Percentiles rank a stretch among this genome's conserved stretches.
Conservation (phyloP, 1,139 yeast genomes). For the Pichia norvegensis region DNA sequence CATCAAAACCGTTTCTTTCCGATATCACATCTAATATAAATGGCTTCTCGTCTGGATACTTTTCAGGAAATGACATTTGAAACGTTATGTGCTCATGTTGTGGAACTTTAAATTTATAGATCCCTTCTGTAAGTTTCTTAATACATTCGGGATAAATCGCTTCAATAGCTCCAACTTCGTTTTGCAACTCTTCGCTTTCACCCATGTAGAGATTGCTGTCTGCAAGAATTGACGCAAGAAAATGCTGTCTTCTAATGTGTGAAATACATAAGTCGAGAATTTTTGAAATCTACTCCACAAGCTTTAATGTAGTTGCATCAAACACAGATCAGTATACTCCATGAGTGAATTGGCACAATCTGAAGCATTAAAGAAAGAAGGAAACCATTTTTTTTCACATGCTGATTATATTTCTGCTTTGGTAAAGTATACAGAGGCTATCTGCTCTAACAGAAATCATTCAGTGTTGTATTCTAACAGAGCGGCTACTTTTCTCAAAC, state of each 20-base stretch:
- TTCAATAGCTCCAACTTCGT: conserved; percentile 75
- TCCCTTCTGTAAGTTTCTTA: conserved; percentile 29
- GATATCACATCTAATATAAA: conserved; percentile 44
- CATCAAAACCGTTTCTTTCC: conserved; percentile 34
- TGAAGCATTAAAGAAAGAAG: conserved; percentile 34
- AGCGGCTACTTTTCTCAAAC: conserved; percentile 63
- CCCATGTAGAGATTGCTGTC: conserved; percentile 2
- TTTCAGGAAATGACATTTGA: conserved; percentile 59
- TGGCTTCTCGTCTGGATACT: conserved; percentile 63
- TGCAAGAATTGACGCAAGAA: neutral
- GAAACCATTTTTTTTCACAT: conserved; percentile 58
- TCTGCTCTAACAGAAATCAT: conserved; percentile 45
- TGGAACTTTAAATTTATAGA: conserved; percentile 54
- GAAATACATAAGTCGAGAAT: no score
- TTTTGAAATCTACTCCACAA: no score
- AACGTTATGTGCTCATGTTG: conserved; percentile 49
- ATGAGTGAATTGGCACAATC: neutral
- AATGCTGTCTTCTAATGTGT: neutral
- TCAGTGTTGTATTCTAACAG: conserved; percentile 70
- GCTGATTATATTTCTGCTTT: conserved; percentile 53
- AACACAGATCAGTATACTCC: neutral
- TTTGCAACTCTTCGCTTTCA: conserved; percentile 48
- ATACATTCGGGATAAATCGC: conserved; percentile 77
- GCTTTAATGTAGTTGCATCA: neutral
- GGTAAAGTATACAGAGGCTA: conserved; percentile 56